phyloP scores from a whole-genome alignment of 805 yeast species.

The Barnettozyma salicaria region DNA sequence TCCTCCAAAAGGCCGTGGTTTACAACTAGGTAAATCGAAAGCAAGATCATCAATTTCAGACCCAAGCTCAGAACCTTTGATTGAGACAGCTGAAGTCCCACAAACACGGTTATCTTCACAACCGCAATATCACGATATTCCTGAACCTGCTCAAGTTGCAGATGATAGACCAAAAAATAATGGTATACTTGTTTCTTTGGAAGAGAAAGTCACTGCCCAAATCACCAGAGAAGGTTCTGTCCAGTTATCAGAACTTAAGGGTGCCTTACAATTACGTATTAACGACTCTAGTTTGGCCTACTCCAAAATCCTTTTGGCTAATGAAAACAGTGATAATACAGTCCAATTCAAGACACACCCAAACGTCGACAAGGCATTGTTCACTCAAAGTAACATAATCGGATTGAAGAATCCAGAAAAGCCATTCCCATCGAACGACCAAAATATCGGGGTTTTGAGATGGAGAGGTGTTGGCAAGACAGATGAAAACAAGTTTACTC shows the following conservation, averaged over 20 bases:
- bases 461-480: slow-evolving; percentile 74
- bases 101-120: slow-evolving; percentile 15
- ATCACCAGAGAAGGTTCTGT: slow-evolving; percentile 80
- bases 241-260: slow-evolving; percentile 70
- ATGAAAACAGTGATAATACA: slow-evolving; percentile 42
- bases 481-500: slow-evolving; percentile 50
- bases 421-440: slow-evolving; percentile 88
- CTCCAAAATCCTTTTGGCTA: slow-evolving; percentile 53
- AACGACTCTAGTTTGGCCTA: slow-evolving; percentile 67
- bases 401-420: slow-evolving; percentile 72
- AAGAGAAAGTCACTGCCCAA: slow-evolving; percentile 73
- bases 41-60: slow-evolving; percentile 20
- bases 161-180: slow-evolving; percentile 43
- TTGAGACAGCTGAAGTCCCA: slow-evolving; percentile 25
- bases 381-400: slow-evolving; percentile 50
- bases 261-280: slow-evolving; percentile 84
- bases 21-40: slow-evolving; percentile 61
- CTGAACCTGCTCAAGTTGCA: slow-evolving; percentile 10
- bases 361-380: slow-evolving; percentile 77
- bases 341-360: slow-evolving; percentile 91
- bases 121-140: slow-evolving; percentile 15
- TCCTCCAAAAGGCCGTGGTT: slow-evolving; percentile 58
- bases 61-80: slow-evolving; percentile 28
- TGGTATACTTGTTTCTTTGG: slow-evolving; percentile 72
- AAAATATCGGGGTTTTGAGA: slow-evolving; percentile 83